Conservation (phyloP, 257 asterid species). For the Anisodus tanguticus region DNA sequence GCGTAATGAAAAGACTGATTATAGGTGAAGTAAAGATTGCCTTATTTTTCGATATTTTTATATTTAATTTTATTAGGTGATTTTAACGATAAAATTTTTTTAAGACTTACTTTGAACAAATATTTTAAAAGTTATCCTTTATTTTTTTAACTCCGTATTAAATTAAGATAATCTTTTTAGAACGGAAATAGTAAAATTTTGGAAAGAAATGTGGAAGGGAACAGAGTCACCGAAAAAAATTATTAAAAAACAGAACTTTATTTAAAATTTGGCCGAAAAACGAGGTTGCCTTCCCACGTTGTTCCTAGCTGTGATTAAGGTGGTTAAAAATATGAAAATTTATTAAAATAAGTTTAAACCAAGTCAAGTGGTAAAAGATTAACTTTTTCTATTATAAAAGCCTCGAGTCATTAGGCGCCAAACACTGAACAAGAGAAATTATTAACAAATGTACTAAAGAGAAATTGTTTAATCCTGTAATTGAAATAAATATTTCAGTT, state of each 20-base stretch:
- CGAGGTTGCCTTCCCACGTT: slow-evolving; percentile 26
- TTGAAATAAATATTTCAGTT: neutral
- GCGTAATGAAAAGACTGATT: neutral
- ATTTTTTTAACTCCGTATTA: too few relatives aligned
- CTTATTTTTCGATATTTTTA: too few relatives aligned
- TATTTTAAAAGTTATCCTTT: too few relatives aligned
- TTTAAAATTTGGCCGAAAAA: neutral
- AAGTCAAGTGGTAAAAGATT: slow-evolving; percentile 11
- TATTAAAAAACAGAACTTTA: neutral
- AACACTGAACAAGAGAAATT: neutral
- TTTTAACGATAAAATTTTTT: too few relatives aligned
- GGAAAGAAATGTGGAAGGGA: neutral
- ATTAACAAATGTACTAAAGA: neutral
- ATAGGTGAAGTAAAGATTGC: neutral
- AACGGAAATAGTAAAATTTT: neutral
- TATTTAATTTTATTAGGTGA: too few relatives aligned
- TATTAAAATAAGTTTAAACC: neutral
- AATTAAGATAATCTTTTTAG: too few relatives aligned
- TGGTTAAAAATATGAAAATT: neutral
- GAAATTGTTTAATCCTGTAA: neutral
- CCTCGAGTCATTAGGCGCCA: slow-evolving; percentile 3
- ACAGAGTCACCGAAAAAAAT: neutral
- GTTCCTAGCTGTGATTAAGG: neutral
- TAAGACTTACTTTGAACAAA: too few relatives aligned
- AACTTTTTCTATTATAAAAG: neutral